Percentiles rank a stretch among this genome's conserved stretches.
Conservation (phyloP, 2,329 filamentous ascomycete genomes). For the Xylariales sp. region DNA sequence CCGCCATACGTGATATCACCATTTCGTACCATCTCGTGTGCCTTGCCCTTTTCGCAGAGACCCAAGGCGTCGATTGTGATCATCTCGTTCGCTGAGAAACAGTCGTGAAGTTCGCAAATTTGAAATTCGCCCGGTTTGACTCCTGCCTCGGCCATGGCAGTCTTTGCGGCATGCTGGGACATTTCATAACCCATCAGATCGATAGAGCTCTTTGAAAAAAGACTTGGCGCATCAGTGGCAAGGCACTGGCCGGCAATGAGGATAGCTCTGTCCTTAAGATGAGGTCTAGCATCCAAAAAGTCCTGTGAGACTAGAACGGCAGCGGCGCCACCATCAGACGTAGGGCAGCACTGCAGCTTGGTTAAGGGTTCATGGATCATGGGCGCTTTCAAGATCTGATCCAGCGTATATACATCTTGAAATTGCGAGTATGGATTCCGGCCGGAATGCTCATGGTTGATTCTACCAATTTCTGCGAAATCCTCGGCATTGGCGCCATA, state of each 20-base stretch:
- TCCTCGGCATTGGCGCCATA: constrained; percentile 79
- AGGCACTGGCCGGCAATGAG: constrained; percentile 83
- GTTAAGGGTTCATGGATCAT: constrained; percentile 85
- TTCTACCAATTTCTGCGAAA: constrained; percentile 88
- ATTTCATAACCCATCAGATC: constrained; percentile 89
- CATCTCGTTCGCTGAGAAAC: constrained; percentile 95
- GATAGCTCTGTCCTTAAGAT: constrained; percentile 78
- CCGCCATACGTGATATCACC: constrained; percentile 92
- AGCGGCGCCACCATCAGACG: constrained; percentile 86
- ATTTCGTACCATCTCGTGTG: constrained; percentile 80
- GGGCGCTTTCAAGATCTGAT: constrained; percentile 71
- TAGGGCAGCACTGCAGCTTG: constrained; percentile 98
- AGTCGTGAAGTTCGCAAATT: constrained; percentile 93
- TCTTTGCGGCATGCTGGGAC: constrained; percentile 64
- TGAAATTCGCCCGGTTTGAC: constrained; percentile 65
- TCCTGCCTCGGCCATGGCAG: constrained; percentile 70
- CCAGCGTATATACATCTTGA: constrained; percentile 81
- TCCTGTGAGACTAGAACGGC: constrained; percentile 83
- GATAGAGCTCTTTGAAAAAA: constrained; percentile 78
- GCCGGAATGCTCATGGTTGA: constrained; percentile 90
- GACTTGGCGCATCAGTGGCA: constrained; percentile 73
- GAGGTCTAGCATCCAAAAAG: constrained; percentile 80
- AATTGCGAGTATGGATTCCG: constrained; percentile 98
- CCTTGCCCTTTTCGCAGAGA: constrained; percentile 72
- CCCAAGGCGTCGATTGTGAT: constrained; percentile 82